These are phyloP conservation scores for Phytophthora ohioensis DNA, from an alignment of 352 stramenopile genomes.

Conservation along the genomic window DNA sequence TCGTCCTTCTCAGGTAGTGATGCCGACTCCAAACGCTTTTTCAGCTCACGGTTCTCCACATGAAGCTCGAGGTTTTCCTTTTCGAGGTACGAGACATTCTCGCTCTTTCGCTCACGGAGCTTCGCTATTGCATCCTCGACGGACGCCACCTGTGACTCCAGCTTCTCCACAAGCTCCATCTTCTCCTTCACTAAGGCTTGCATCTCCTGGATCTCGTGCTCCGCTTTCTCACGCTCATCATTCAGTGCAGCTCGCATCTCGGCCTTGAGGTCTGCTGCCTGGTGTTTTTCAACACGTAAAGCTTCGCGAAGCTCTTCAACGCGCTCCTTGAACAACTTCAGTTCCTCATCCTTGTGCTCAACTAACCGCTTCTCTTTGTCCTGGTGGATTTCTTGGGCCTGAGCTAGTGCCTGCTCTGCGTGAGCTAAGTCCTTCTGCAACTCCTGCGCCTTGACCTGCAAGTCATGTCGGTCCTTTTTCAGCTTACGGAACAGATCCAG, in stretches of 20 bases:
- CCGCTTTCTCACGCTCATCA: slow-evolving; percentile 56
- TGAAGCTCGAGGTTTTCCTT: slow-evolving; percentile 76
- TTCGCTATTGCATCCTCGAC: slow-evolving; percentile 40
- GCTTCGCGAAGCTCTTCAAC: slow-evolving; percentile 52
- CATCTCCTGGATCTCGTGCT: slow-evolving; percentile 64
- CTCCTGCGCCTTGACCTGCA: slow-evolving; percentile 55
- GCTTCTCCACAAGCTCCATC: slow-evolving; percentile 47
- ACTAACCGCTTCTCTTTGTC: slow-evolving; percentile 36
- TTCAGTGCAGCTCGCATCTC: slow-evolving; percentile 50
- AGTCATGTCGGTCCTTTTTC: slow-evolving; percentile 62
- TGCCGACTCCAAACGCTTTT: slow-evolving; percentile 53
- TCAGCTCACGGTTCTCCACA: slow-evolving; percentile 66
- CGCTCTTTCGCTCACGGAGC: slow-evolving; percentile 39
- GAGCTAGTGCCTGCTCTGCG: slow-evolving; percentile 26
- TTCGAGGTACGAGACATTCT: slow-evolving; percentile 65
- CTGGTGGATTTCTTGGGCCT: slow-evolving; percentile 16
- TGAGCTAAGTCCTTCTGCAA: slow-evolving; percentile 45
- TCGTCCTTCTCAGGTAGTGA: slow-evolving; percentile 21
- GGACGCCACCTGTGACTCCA: slow-evolving; percentile 45
- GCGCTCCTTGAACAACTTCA: slow-evolving; percentile 47
- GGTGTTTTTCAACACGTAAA: slow-evolving; percentile 48
- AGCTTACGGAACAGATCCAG: slow-evolving; percentile 76
- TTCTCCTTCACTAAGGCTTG: slow-evolving; percentile 58
- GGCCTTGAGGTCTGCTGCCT: slow-evolving; percentile 23
- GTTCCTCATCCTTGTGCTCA: slow-evolving; percentile 55